These are phyloP conservation scores for Pleurozium schreberi DNA, from an alignment of 225 moss, liverwort and hornwort genomes.

Conservation along the genomic window DNA sequence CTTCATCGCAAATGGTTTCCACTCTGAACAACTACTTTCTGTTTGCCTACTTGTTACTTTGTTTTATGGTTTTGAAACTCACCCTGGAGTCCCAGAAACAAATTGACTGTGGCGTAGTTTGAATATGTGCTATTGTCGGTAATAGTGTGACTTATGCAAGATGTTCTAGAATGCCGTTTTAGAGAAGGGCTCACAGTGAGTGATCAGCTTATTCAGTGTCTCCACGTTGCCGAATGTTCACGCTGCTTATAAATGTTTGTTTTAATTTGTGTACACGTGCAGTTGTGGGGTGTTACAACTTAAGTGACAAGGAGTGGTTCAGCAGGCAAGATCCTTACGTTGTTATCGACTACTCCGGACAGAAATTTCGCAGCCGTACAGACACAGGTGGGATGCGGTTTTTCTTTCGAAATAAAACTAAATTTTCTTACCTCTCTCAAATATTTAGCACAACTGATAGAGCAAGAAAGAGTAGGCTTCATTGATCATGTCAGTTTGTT, in stretches of 20 bases:
- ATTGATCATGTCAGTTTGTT: neutral
- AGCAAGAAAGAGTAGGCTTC: neutral
- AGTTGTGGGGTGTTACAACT: slow-evolving; percentile 63
- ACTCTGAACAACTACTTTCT: neutral
- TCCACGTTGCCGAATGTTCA: neutral
- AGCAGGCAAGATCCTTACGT: slow-evolving; percentile 84
- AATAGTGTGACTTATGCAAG: neutral
- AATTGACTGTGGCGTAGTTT: neutral
- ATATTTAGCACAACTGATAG: neutral
- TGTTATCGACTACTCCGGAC: slow-evolving; percentile 50
- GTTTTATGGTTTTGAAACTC: neutral
- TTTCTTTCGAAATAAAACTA: no score
- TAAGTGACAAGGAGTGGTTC: slow-evolving; percentile 82
- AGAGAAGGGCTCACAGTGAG: neutral
- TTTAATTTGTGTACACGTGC: neutral
- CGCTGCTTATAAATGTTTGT: neutral
- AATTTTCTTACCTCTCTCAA: neutral
- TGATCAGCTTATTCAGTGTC: neutral
- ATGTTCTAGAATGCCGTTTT: neutral
- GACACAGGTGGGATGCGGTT: slow-evolving; percentile 47
- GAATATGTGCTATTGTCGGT: neutral
- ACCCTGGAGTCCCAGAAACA: neutral
- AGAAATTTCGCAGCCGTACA: slow-evolving; percentile 53
- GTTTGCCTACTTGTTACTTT: neutral
- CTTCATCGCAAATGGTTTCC: neutral